phyloP scores from a whole-genome alignment of 257 asterid genomes.

The Solanum corneliomulleri region DNA sequence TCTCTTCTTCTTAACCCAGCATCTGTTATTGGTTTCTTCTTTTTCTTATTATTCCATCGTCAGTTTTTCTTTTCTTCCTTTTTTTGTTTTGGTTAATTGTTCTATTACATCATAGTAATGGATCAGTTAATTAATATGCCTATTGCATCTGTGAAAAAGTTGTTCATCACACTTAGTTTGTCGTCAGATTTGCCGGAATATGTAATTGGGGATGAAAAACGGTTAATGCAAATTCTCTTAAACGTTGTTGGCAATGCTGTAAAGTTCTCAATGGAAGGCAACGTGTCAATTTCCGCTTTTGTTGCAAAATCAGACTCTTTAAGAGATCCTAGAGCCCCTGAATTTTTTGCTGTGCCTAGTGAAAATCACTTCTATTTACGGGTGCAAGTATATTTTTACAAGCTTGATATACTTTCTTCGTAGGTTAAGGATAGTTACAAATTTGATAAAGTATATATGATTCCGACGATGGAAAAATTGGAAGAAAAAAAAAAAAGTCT shows the following conservation, averaged over 20 bases:
- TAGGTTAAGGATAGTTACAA: neutral
- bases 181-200: slow-evolving; percentile 72
- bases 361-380: slow-evolving; percentile 81
- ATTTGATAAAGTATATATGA: no score
- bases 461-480: no score
- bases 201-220: slow-evolving; percentile 85
- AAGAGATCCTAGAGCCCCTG: slow-evolving; percentile 80
- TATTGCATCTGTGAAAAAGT: slow-evolving; percentile 79
- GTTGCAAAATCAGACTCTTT: slow-evolving; percentile 72
- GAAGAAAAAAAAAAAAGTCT: no score
- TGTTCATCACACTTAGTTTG: slow-evolving; percentile 52
- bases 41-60: no score
- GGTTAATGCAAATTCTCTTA: slow-evolving; percentile 77
- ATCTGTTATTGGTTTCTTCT: no score
- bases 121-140: no score
- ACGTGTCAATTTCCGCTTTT: slow-evolving; percentile 61
- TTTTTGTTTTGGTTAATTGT: no score
- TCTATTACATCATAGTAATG: no score
- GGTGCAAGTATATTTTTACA: slow-evolving; percentile 48
- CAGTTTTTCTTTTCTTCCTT: no score
- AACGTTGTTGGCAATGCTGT: slow-evolving; percentile 93
- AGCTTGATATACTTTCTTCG: neutral
- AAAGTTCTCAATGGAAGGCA: slow-evolving; percentile 90
- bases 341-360: slow-evolving; percentile 56
- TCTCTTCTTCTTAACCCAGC: no score